Base-by-base conservation (phyloP, 164 flowering plant species). In the Vitis riparia region DNA sequence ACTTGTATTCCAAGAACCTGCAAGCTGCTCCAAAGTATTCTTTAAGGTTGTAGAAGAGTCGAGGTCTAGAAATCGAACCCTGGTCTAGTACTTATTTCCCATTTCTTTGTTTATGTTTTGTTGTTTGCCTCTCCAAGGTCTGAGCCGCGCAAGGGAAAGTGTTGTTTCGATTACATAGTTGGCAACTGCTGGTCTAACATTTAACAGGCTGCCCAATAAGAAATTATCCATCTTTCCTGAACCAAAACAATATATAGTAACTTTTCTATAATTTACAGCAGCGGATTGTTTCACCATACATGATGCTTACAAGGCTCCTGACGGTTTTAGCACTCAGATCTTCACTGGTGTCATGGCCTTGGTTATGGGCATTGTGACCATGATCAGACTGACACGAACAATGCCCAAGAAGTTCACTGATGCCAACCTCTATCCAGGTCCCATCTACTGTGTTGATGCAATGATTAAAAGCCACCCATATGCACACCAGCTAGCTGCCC, bases 341-440 rank as follows among this genome's bases (percentile, higher is more conserved):
- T 64, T 83, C 48, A 74, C 74, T 13, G 86, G 81, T 9, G 71
- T 85, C 51, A 71, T 88, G 85, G 75, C 87, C n/a, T 68, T 86
- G 13, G 77, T 86, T 4, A 84, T 81, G 88, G 89, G 92, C 27
- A 78, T 88, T 23, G 82, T 72, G 16, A 76, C 90, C 3, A 81
- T 86, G 85, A 76, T 85, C 56, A 81, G 77, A 55, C 59, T 88
- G 78, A 80, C 86, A 11, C 73, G 78, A 9, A 82, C 73, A 80
- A 73, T 86, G 81, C 91, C 89, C 47, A 86, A 59, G 78, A 88
- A 72, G 78, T 79, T 84, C 50, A 83, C 89, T 5, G 87, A 80
- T 63, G 77, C 86, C 63, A 79, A 76, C 49, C 67, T 86, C 51
- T 85, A 82, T 62, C 77, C 89, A 16, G 73, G 67, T 29, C 68